These are phyloP conservation scores for Datisca glomerata DNA, from an alignment of 306 rosid genomes.

Conservation along the genomic window DNA sequence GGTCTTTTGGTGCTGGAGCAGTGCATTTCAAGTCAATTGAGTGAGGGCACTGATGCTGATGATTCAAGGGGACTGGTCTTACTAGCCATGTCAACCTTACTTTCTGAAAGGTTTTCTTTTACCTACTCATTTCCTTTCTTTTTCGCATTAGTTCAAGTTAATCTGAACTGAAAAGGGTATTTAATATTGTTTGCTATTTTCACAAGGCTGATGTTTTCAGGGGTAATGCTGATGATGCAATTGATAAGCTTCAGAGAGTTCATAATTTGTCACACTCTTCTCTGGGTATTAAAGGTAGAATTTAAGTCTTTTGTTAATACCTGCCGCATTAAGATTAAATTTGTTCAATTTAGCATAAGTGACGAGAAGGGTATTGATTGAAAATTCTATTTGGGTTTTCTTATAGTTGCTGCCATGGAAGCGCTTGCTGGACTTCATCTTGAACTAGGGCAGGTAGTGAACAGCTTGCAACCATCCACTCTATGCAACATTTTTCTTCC, in stretches of 20 bases:
- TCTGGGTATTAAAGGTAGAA: slow-evolving; percentile 53
- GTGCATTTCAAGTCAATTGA: slow-evolving; percentile 46
- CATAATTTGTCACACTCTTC: slow-evolving; percentile 45
- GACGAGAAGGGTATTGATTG: slow-evolving; percentile 2
- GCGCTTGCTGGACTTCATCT: slow-evolving; percentile 79
- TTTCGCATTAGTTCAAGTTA: too few species aligned
- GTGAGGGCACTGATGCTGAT: slow-evolving; percentile 36
- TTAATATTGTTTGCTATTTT: background rate
- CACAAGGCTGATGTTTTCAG: slow-evolving; percentile 18
- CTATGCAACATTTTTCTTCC: slow-evolving; percentile 5
- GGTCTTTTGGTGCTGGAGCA: slow-evolving; percentile 59
- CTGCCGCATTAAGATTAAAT: too few species aligned
- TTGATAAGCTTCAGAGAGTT: slow-evolving; percentile 49
- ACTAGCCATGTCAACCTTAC: slow-evolving; percentile 63
- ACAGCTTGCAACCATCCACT: slow-evolving; percentile 7
- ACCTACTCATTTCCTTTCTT: background rate
- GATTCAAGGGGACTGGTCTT: slow-evolving; percentile 58
- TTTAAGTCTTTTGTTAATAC: background rate
- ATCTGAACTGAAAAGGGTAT: too few species aligned
- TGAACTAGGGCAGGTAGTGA: slow-evolving; percentile 59
- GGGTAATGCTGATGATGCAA: slow-evolving; percentile 51
- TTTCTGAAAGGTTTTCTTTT: slow-evolving; percentile 53
- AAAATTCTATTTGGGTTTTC: slow-evolving; percentile 13
- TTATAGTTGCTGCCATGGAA: slow-evolving; percentile 77
- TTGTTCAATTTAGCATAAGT: background rate